Evolutionary conservation across 768 basidiomycete genomes (phyloP).

Genomic region (Paxillus involutus): DNA sequence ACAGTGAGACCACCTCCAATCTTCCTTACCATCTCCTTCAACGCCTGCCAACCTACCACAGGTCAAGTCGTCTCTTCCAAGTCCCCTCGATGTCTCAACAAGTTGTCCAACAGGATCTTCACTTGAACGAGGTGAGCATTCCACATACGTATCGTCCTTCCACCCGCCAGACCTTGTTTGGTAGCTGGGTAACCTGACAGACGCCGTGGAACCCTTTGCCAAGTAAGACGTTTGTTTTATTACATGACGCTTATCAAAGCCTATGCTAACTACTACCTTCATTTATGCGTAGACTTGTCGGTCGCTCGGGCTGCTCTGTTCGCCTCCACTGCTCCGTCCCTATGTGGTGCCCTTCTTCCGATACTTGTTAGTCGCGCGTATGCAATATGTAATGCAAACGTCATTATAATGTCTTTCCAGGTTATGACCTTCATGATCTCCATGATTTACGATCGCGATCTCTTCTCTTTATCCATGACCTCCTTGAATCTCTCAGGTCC

Average conservation of each 20-base stretch:
- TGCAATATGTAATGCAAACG: not conserved
- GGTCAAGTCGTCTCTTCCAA: not conserved
- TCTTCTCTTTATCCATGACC: slow-evolving; percentile 62
- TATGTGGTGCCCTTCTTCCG: slow-evolving; percentile 59
- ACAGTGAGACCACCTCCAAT: too few species aligned
- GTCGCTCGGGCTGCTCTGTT: slow-evolving; percentile 48
- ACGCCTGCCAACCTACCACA: slow-evolving; percentile 27
- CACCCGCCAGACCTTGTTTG: slow-evolving; percentile 1
- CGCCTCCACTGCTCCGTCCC: slow-evolving; percentile 67
- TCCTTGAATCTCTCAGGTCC: slow-evolving; percentile 57
- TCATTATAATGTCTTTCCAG: slow-evolving; percentile 32
- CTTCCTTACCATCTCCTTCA: slow-evolving; percentile 1
- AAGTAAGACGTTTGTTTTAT: slow-evolving; percentile 39
- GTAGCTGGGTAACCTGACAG: slow-evolving; percentile 51
- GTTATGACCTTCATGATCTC: slow-evolving; percentile 67
- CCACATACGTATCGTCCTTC: not conserved
- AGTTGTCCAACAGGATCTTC: slow-evolving; percentile 23
- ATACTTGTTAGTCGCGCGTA: slow-evolving; percentile 48
- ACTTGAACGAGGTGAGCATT: slow-evolving; percentile 38
- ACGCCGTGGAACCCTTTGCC: slow-evolving; percentile 63
- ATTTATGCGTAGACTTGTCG: slow-evolving; percentile 40
- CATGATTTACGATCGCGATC: slow-evolving; percentile 62
- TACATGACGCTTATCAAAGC: not conserved
- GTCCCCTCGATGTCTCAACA: slow-evolving; percentile 1
- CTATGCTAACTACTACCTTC: slow-evolving; percentile 1